Evolutionary conservation across 108 stramenopile species (phyloP), one percentile per base, ranked within the genome.

Genomic region (Poteriospumella lacustris): DNA sequence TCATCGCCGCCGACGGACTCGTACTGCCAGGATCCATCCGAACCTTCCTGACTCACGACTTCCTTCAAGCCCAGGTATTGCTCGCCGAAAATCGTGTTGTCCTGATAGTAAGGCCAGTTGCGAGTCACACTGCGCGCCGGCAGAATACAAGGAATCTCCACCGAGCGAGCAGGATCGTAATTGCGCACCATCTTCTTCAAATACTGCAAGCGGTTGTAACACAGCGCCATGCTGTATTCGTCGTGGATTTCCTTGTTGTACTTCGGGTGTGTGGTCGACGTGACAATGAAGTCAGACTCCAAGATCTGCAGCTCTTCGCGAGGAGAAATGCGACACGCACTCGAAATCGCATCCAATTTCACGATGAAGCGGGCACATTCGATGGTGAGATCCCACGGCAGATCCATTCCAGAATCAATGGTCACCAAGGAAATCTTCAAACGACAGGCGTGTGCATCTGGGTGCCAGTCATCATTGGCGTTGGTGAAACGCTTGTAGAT

Each of bases 371-470:
- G 47, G 2, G 79, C 81, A 33, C 77, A 73, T 29, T 82, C 68
- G 26, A 31, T 76, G 34, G 79, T 80, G 2, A 80, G 75, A 33
- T 82, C 81, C 81, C 77, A 82, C 1, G 77, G 77, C 43, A 44
- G 29, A 12, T 29, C 33, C 0, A 15, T n/a, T 41, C 81, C 77
- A 2, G 81, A 70, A 26, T 82, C 77, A 9, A 52, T 33, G n/a
- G 68, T 78, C 19, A 78, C 81, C 0, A 82, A 75, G 15, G 81
- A 82, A 24, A 82, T 67, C 36, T 82, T 82, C 31, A 82, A 2
- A 1, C 81, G 77, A 59, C 77, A 78, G 26, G 78, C 81, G 43
- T 82, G 81, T 15, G 81, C 81, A 43, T 82, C 81, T n/a, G 81
- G 81, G 43, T 82, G 78, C 43, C 67, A 70, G 77, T 82, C 81